A percentile compares a stretch with the other conserved stretches of the same genome.
These are phyloP conservation scores for Ascosphaera pollenicola DNA, from an alignment of 2,329 filamentous ascomycete species.

Conservation along the genomic window DNA sequence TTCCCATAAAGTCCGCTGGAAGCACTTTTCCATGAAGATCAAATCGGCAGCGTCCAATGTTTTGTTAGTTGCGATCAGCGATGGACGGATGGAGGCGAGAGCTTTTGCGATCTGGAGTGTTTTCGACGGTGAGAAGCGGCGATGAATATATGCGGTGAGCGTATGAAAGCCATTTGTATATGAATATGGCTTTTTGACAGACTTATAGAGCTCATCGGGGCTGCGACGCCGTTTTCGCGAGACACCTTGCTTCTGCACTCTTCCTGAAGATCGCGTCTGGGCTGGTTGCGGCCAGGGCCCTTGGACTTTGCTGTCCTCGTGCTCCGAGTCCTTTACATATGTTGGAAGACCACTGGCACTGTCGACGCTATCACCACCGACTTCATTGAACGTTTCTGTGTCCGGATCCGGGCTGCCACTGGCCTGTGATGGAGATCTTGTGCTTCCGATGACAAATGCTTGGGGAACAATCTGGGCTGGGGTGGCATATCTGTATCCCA, in stretches of 20 bases:
- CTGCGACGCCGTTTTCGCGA: slow-evolving; percentile 36
- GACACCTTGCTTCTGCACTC: slow-evolving; percentile 1
- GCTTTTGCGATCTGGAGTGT: slow-evolving; percentile 68
- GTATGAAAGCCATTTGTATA: slow-evolving; percentile 83
- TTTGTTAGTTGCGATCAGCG: slow-evolving; percentile 77
- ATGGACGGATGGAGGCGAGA: slow-evolving; percentile 71
- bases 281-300: slow-evolving; percentile 7
- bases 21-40: slow-evolving; percentile 94
- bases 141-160: slow-evolving; percentile 57
- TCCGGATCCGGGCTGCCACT: slow-evolving; percentile 5
- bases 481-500: slow-evolving; percentile 1
- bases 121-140: slow-evolving; percentile 56
- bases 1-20: slow-evolving; percentile 79
- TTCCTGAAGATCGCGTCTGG: slow-evolving; percentile 18
- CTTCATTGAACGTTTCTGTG: background rate
- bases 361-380: slow-evolving; percentile 1
- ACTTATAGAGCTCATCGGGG: slow-evolving; percentile 69
- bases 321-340: background rate
- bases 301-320: background rate
- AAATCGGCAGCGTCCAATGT: slow-evolving; percentile 76
- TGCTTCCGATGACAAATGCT: slow-evolving; percentile 40
- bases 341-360: slow-evolving; percentile 1
- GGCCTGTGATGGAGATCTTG: slow-evolving; percentile 24
- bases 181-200: slow-evolving; percentile 73
- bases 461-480: slow-evolving; percentile 19